Evolutionary conservation across 495 filamentous ascomycete species (phyloP), one percentile per base, ranked within the genome.

Genomic region (Penicillium argentinense): DNA sequence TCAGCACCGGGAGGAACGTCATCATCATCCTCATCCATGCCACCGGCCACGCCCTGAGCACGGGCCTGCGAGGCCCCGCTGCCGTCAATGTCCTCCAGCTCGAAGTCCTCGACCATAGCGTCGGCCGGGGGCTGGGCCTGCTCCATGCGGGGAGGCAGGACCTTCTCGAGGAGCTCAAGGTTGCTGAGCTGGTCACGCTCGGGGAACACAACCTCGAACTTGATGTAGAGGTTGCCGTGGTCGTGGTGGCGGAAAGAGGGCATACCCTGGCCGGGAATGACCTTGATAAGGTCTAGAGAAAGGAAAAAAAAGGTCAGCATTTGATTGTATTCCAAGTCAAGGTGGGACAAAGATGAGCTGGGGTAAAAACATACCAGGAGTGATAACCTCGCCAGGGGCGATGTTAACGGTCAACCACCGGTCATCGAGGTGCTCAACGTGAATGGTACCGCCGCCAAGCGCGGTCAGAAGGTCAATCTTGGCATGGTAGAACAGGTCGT

Each of bases 151-250:
- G 85, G 67, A 2, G 93, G 92, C 23, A 99, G 83, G 38, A 96
- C 85, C 47, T 80, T 68, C 54, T 93, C 89, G 19, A 99, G 81
- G 5, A 79, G 71, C 13, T 84, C 78, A 8, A 76, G 59, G 62
- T 76, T 72, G 54, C 71, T 56, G 38, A 79, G 71, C 36, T 73
- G 63, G 37, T 79, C 66, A 56, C 76, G 73, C 53, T 81, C 67
- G 47, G 93, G 93, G 82, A 99, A 97, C 71, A 95, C 95, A 74
- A 99, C 90, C 51, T 88, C 83, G 76, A 99, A 99, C 67, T 95
- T 89, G 63, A 97, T 88, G 73, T 93, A 99, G 49, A 99, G 82
- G 72, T 97, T 99, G 50, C 93, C 93, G 64, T 79, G 85, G 71
- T 96, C 88, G 71, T 99, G 95, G 68, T 97, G 95, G 49, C 95